Evolutionary conservation across 2,329 filamentous ascomycete species (phyloP), one percentile per base, ranked within the genome.

Genomic region (Colletotrichum sansevieriae): DNA sequence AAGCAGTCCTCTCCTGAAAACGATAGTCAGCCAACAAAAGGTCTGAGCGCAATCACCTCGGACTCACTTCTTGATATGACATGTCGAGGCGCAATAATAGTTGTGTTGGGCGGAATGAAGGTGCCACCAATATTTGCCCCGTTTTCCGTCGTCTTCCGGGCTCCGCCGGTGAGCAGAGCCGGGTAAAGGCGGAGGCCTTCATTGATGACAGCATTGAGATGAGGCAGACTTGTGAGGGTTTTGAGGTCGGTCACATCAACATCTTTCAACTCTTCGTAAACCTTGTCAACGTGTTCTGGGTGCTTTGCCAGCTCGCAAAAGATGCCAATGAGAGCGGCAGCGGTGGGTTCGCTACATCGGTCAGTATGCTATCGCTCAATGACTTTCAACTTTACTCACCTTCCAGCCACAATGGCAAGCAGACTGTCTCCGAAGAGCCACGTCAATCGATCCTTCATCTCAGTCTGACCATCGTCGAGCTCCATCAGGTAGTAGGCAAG

Each of bases 51-150:
- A 11, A 18, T n/a, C n/a, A 25, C 3, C 22, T 25, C 5, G 6
- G 4, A 68, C 77, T 15, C 85, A 91, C 63, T 69, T 62, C 75
- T 63, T 0, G 61, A 51, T 9, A 75, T 71, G 7, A 72, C 70
- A 39, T 73, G 74, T 3, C 68, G 66, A 11, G 73, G 73, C 35
- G 65, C 65, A 47, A 68, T 65, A 22, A 71, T 68, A 22, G 65
- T 69, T n/a, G 68, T 71, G 51, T 69, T 33, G 15, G 68, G 65
- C 18, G 68, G 68, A 35, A 71, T 65, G 46, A 65, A 65, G 13
- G 62, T 56, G 25, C 61, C 68, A 13, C 61, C 60, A n/a, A 71
- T 68, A 39, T 37, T 52, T 18, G 60, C 65, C 3, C 68, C 70
- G 25, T 71, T 64, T 29, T 69, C 65, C 13, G 61, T 65, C 18